phyloP scores from a whole-genome alignment of 2,329 filamentous ascomycete genomes.

The Stemphylium lycopersici region DNA sequence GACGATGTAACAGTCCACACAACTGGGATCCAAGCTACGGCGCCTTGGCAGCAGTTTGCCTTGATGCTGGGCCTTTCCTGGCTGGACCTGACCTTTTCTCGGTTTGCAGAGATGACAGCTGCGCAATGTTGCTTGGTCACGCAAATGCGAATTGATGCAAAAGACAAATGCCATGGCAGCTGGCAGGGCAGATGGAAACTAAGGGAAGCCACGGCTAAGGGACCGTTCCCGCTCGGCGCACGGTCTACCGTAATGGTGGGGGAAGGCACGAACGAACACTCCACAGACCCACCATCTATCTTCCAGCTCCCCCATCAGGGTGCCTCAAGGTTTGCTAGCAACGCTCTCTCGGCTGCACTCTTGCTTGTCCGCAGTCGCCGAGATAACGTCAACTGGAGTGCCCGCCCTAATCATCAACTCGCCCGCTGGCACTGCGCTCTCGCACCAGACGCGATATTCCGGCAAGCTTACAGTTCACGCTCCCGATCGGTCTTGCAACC shows the following conservation, averaged over 20 bases:
- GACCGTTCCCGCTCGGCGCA: conserved; percentile 19
- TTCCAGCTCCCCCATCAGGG: conserved; percentile 18
- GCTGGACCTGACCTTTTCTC: neutral
- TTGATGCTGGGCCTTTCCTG: neutral
- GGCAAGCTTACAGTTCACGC: conserved; percentile 15
- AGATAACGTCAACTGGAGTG: neutral
- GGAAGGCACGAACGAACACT: conserved; percentile 16
- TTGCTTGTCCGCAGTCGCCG: neutral
- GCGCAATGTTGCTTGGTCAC: neutral
- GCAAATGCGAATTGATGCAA: neutral
- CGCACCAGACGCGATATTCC: conserved; percentile 10
- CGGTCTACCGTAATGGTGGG: conserved; percentile 22
- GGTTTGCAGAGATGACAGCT: neutral
- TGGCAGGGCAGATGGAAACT: neutral
- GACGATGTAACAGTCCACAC: conserved; percentile 5
- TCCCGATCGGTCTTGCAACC: conserved; percentile 33
- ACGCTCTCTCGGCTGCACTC: conserved; percentile 2
- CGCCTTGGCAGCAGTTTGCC: neutral
- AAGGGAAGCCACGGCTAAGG: conserved; percentile 7
- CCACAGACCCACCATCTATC: conserved; percentile 15
- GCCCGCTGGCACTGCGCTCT: neutral
- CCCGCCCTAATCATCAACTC: neutral
- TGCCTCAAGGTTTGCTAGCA: conserved; percentile 11
- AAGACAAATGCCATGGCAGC: neutral
- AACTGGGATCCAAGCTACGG: neutral